Percentiles rank a stretch among this genome's conserved stretches.
phyloP scores from a whole-genome alignment of 805 yeast species.

The Candida krabiensis region DNA sequence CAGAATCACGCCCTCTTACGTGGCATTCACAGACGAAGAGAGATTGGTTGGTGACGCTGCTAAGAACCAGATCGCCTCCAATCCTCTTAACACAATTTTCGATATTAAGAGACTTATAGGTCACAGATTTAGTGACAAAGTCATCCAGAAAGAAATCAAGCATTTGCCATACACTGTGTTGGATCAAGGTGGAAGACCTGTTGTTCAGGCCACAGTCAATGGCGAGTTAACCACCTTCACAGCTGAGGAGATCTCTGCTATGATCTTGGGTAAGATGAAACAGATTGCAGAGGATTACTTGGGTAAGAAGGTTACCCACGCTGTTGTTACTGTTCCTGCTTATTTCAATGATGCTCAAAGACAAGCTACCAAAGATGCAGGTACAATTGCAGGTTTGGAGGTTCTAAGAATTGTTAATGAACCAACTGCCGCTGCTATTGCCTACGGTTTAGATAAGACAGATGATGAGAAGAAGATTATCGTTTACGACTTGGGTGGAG shows the following conservation, averaged over 20 bases:
- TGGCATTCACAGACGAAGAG: slow-evolving; percentile 94
- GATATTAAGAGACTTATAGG: slow-evolving; percentile 96
- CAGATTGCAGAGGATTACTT: slow-evolving; percentile 88
- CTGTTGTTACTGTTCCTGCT: slow-evolving; percentile 92
- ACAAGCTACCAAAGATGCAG: slow-evolving; percentile 93
- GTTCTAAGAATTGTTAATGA: slow-evolving; percentile 88
- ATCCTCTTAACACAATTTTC: slow-evolving; percentile 89
- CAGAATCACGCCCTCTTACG: slow-evolving; percentile 96
- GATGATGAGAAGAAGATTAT: slow-evolving; percentile 85
- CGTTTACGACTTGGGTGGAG: slow-evolving; percentile 96
- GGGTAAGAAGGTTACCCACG: slow-evolving; percentile 82
- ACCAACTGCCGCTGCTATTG: slow-evolving; percentile 98
- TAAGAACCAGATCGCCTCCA: slow-evolving; percentile 97
- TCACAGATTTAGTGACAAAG: slow-evolving; percentile 75
- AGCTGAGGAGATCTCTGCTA: slow-evolving; percentile 93
- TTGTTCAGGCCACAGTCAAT: slow-evolving; percentile 81
- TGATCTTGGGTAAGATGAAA: slow-evolving; percentile 91
- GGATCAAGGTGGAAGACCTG: slow-evolving; percentile 82
- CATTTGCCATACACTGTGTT: slow-evolving; percentile 87
- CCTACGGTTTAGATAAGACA: slow-evolving; percentile 86
- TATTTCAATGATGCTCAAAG: slow-evolving; percentile 93
- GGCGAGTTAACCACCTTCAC: slow-evolving; percentile 86
- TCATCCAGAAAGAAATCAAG: slow-evolving; percentile 75
- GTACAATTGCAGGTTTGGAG: slow-evolving; percentile 86
- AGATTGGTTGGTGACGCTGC: slow-evolving; percentile 97